Conservation (phyloP, 2,329 filamentous ascomycete genomes). For the Neospermospora avenae region DNA sequence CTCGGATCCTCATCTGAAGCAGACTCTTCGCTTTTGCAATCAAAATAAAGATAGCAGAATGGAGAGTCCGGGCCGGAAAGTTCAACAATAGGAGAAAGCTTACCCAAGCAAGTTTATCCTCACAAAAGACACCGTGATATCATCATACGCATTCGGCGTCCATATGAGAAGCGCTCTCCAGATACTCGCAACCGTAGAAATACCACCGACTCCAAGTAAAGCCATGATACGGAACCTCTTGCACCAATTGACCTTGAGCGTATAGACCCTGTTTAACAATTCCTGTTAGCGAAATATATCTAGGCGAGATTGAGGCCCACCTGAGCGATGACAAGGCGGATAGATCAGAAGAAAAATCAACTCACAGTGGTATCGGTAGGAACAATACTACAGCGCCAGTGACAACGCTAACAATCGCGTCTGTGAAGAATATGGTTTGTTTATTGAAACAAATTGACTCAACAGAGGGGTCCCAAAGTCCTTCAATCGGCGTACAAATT, state of each 20-base stretch:
- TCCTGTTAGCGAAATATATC: background rate
- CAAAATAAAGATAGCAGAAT: background rate
- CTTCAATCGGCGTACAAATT: constrained; percentile 25
- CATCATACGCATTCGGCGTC: background rate
- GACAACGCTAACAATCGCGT: constrained; percentile 34
- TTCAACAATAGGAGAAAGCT: constrained; percentile 23
- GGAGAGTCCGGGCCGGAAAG: background rate
- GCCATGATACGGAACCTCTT: constrained; percentile 28
- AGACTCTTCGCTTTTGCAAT: background rate
- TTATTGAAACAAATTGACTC: constrained; percentile 34
- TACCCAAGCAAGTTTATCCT: constrained; percentile 18
- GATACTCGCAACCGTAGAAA: constrained; percentile 2
- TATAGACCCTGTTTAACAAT: background rate
- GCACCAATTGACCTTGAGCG: constrained; percentile 29
- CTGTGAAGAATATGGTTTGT: constrained; percentile 35
- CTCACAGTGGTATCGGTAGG: constrained; percentile 34
- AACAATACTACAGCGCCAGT: constrained; percentile 37
- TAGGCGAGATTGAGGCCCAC: background rate
- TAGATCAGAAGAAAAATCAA: background rate
- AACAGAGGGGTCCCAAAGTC: constrained; percentile 25
- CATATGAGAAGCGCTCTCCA: constrained; percentile 10
- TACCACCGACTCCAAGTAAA: constrained; percentile 12
- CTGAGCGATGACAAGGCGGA: background rate
- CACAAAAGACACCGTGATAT: constrained; percentile 1
- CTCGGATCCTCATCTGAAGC: background rate